Evolutionary conservation across 148 eudicot genomes (phyloP), one percentile per base, ranked within the genome.

Genomic region (Simmondsia chinensis): DNA sequence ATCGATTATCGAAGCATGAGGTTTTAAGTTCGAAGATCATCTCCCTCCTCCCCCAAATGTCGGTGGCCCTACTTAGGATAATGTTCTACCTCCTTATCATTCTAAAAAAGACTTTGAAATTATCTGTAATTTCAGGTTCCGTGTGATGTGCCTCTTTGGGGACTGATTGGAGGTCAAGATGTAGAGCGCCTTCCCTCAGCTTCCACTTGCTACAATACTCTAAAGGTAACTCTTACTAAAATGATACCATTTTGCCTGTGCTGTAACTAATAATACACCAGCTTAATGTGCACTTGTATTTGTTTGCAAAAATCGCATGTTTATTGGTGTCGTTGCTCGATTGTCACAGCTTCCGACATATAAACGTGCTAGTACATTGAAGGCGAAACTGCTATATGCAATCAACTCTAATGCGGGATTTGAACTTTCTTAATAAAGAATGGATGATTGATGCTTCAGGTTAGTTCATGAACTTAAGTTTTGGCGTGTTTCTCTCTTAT

Each of bases 111-210:
- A 24, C 8, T 13, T 19, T 24, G 32, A 22, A 18, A 1, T 9
- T 13, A 13, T 13, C 4, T 41, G 12, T 50, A 11, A 54, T 20
- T 30, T 48, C 33, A 91, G 97, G 97, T 91, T 59, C 56, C 76
- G 10, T 79, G 95, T 48, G 97, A 91, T 55, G 50, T 76, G 52
- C 94, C 97, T 13, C 64, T 91, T 20, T 91, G 93, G 97, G 97
- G 95, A 36, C 33, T 88, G 6, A 57, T 91, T 46, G 97, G 97
- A 34, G 97, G 97, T 20, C 97, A 91, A 39, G 97, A 91, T 70
- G 93, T 91, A 52, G 97, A 91, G 52, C 74, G 97, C 50, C 87
- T 91, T 69, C 97, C 97, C 50, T 91, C 97, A 59, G 94, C 97
- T 67, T 84, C 97, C 38, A 82, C 97, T 11, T 91, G 97, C 73